Conservation (phyloP, 1,284 basidiomycete genomes). For the Fomitopsis schrenkii region DNA sequence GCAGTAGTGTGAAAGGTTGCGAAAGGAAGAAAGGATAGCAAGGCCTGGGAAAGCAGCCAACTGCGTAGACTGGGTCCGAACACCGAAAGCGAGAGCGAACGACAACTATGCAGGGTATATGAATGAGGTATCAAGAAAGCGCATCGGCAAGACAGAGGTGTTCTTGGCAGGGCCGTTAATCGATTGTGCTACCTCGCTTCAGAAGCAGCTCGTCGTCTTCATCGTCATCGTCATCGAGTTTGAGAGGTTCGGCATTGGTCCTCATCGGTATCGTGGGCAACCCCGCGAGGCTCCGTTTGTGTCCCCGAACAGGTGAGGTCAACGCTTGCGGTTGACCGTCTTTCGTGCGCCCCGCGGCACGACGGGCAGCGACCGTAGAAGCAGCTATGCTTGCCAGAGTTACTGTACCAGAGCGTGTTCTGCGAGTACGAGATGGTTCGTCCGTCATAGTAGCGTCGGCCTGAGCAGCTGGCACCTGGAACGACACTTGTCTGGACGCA, state of each 20-base stretch:
- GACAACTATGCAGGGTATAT: background rate
- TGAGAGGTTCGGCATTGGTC: constrained; percentile 21
- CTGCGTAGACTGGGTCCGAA: background rate
- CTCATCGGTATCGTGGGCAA: constrained; percentile 24
- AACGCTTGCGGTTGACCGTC: background rate
- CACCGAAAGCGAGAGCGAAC: background rate
- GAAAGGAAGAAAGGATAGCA: background rate
- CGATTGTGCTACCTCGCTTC: constrained; percentile 22
- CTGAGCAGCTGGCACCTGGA: background rate
- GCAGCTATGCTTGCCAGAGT: constrained; percentile 18
- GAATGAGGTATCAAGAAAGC: background rate
- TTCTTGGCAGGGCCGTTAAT: constrained; percentile 4
- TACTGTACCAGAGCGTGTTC: constrained; percentile 29
- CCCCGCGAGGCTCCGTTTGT: constrained; percentile 15
- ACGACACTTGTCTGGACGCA: constrained; percentile 7
- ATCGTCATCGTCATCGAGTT: constrained; percentile 18
- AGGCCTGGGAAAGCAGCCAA: background rate
- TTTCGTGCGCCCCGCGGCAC: background rate
- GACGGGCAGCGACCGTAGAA: background rate
- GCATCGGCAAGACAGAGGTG: background rate
- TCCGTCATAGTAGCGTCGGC: background rate
- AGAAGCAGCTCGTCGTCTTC: constrained; percentile 32
- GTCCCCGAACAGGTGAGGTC: constrained; percentile 2
- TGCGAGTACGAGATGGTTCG: constrained; percentile 10
- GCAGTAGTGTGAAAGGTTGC: background rate